phyloP scores from a whole-genome alignment of 1,139 yeast species.

The Geotrichum klebahnii region DNA sequence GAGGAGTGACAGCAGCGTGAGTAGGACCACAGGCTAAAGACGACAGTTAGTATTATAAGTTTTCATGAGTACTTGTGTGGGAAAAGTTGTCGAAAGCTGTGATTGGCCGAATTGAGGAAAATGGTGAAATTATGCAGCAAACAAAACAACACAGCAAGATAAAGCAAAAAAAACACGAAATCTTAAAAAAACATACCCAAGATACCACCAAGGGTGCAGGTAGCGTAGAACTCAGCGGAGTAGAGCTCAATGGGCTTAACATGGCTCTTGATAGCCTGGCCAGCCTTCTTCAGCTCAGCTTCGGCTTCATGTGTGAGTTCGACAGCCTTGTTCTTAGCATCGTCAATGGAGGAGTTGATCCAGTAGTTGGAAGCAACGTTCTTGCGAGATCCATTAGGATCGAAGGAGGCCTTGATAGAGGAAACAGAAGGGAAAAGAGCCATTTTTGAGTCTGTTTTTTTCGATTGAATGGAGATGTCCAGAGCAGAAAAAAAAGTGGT shows the following conservation, averaged over 20 bases:
- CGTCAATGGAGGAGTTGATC: constrained; percentile 13
- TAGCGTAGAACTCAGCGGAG: constrained; percentile 57
- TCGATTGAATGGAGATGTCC: no score
- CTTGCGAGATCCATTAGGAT: constrained; percentile 1
- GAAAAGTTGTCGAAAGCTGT: no score
- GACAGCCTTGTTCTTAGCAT: constrained; percentile 9
- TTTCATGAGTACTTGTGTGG: no score
- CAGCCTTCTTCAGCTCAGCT: constrained; percentile 36
- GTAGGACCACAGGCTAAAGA: constrained; percentile 77
- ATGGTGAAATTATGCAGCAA: background rate
- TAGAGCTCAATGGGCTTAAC: constrained; percentile 37
- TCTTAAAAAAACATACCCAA: constrained; percentile 40
- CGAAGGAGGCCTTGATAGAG: constrained; percentile 5
- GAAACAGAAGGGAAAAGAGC: constrained; percentile 11
- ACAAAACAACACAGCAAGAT: no score
- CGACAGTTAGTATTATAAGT: background rate
- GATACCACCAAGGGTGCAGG: constrained; percentile 86
- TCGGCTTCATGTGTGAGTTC: constrained; percentile 5
- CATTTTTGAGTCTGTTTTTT: no score
- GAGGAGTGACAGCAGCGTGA: constrained; percentile 71
- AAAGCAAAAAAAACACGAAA: no score
- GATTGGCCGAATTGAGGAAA: no score
- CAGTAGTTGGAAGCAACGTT: constrained; percentile 9
- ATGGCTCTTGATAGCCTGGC: constrained; percentile 36
- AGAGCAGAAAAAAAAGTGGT: constrained; percentile 11